A percentile compares a stretch with the other conserved stretches of the same genome.
Conservation (phyloP, 768 basidiomycete species). For the Russula emetica region DNA sequence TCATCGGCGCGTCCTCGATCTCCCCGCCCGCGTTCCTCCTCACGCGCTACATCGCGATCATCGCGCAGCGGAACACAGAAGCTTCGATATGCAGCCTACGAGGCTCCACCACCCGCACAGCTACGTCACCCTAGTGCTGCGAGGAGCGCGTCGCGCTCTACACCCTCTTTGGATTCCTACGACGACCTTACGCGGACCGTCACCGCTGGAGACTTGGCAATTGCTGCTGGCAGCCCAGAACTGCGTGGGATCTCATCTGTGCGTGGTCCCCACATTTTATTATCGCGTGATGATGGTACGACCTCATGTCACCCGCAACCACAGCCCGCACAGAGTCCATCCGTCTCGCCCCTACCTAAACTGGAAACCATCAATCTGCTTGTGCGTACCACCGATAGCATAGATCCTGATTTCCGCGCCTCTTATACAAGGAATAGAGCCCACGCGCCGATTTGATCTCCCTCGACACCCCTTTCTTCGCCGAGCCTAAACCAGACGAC, state of each 20-base stretch:
- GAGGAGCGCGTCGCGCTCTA: constrained; percentile 38
- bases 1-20: constrained; percentile 28
- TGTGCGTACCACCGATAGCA: neutral
- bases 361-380: constrained; percentile 2
- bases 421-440: constrained; percentile 30
- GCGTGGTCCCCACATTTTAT: constrained; percentile 3
- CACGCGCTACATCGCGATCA: constrained; percentile 30
- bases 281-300: neutral
- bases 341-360: constrained; percentile 12
- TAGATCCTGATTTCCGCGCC: neutral
- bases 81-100: constrained; percentile 69
- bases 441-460: constrained; percentile 58
- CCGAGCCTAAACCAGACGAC: constrained; percentile 37
- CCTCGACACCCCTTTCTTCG: constrained; percentile 66
- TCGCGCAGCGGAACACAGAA: constrained; percentile 40
- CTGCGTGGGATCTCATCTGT: constrained; percentile 24
- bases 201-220: constrained; percentile 28
- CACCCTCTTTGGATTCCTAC: constrained; percentile 35
- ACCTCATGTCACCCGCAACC: neutral
- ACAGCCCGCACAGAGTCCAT: constrained; percentile 3
- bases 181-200: constrained; percentile 30
- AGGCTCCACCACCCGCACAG: constrained; percentile 47
- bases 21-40: constrained; percentile 21
- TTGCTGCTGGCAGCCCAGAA: constrained; percentile 28
- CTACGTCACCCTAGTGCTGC: constrained; percentile 33